phyloP scores from a whole-genome alignment of 2,329 filamentous ascomycete species.

The Aspergillus intermedius region DNA sequence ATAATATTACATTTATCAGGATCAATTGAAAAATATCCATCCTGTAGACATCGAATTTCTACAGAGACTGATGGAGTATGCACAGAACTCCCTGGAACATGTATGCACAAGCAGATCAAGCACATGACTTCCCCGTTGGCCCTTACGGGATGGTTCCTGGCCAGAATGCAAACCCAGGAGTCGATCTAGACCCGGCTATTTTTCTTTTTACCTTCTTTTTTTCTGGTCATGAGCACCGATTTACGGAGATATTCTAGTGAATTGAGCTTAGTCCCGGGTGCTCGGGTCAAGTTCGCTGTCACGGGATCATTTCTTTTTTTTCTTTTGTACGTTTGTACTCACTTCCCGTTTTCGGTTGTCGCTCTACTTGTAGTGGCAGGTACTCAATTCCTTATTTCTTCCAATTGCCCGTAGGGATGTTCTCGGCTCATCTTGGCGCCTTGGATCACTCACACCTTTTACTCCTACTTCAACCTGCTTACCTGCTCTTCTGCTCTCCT shows the following conservation, averaged over 20 bases:
- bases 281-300: no score
- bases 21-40: no score
- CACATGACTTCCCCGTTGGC: slow-evolving; percentile 19
- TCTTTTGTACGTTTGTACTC: no score
- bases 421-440: neutral
- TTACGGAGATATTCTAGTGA: no score
- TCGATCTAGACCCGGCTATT: neutral
- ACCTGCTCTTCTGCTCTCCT: neutral
- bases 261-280: no score
- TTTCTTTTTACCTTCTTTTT: neutral
- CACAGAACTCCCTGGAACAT: neutral
- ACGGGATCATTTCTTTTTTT: no score
- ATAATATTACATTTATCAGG: no score
- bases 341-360: no score
- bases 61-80: neutral
- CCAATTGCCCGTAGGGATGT: neutral
- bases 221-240: neutral
- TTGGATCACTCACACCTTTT: no score
- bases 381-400: neutral
- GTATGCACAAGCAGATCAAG: slow-evolving; percentile 17
- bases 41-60: no score
- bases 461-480: neutral
- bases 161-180: neutral
- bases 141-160: slow-evolving; percentile 7
- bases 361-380: neutral